Percentiles rank a stretch among this genome's conserved stretches.
These are phyloP conservation scores for Solanum chacoense DNA, from an alignment of 305 asterid genomes.

Conservation along the genomic window DNA sequence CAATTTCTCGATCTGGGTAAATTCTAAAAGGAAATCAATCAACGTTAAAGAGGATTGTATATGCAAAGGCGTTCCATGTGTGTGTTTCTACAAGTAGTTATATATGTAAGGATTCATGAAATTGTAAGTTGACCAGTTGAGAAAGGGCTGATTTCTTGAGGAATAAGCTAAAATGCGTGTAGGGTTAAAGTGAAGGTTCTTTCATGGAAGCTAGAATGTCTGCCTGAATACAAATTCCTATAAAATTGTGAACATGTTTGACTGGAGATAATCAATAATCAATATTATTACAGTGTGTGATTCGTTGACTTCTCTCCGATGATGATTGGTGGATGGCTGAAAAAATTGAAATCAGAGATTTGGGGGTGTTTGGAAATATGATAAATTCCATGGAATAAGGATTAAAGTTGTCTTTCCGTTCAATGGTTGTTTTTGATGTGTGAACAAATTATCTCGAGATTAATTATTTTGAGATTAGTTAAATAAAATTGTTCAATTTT, in stretches of 20 bases:
- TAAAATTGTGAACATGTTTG: not conserved
- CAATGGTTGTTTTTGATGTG: rapidly evolving
- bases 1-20: not conserved
- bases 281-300: not conserved
- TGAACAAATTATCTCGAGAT: too few relatives aligned
- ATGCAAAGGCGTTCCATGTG: not conserved
- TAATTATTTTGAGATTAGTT: too few relatives aligned
- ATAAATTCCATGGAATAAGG: not conserved
- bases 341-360: not conserved
- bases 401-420: not conserved
- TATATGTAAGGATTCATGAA: not conserved
- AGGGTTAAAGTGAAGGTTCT: not conserved
- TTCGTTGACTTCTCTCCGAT: not conserved
- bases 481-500: too few relatives aligned
- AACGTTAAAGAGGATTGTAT: not conserved
- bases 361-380: not conserved
- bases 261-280: not conserved
- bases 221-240: not conserved
- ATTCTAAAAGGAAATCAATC: not conserved
- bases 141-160: constrained; percentile 28
- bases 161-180: constrained; percentile 19
- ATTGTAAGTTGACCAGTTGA: not conserved
- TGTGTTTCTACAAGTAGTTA: not conserved
- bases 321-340: not conserved
- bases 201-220: not conserved